Evolutionary conservation across 2,329 filamentous ascomycete genomes (phyloP).

Genomic region (Daldinia eschscholtzii): DNA sequence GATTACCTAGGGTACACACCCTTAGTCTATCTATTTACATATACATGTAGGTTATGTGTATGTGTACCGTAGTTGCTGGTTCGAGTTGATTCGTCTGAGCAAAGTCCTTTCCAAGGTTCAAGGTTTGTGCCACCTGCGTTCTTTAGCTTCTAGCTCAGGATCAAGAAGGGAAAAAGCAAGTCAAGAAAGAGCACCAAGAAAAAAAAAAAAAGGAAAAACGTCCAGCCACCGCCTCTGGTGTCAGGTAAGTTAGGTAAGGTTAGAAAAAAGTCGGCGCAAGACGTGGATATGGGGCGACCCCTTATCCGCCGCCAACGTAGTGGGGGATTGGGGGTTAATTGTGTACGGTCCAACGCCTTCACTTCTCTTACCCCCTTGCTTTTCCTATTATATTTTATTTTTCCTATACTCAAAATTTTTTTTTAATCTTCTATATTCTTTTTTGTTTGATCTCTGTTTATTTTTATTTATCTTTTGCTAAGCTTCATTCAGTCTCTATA

Average conservation of each 20-base stretch:
- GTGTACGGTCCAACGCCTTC: neutral
- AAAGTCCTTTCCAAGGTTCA: constrained; percentile 6
- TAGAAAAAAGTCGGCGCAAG: neutral
- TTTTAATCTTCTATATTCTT: neutral
- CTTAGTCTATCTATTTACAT: neutral
- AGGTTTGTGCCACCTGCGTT: constrained; percentile 16
- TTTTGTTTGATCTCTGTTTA: neutral
- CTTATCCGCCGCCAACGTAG: constrained; percentile 12
- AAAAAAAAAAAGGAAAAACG: constrained; percentile 12
- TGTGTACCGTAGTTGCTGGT: constrained; percentile 1
- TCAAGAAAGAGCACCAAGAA: neutral
- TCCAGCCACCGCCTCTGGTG: constrained; percentile 10
- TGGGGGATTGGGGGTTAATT: constrained; percentile 4
- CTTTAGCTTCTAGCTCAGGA: constrained; percentile 3
- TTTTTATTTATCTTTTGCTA: neutral
- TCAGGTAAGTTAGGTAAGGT: neutral
- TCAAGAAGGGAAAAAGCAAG: constrained; percentile 5
- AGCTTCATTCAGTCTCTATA: neutral
- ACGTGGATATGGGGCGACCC: constrained; percentile 9
- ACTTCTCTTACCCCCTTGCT: neutral
- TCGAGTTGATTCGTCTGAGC: neutral
- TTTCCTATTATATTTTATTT: neutral
- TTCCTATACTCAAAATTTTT: neutral
- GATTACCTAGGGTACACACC: neutral
- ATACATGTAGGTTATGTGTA: constrained; percentile 6